Conservation (phyloP, 2,329 filamentous ascomycete species). For the Cyphellophora europaea region DNA sequence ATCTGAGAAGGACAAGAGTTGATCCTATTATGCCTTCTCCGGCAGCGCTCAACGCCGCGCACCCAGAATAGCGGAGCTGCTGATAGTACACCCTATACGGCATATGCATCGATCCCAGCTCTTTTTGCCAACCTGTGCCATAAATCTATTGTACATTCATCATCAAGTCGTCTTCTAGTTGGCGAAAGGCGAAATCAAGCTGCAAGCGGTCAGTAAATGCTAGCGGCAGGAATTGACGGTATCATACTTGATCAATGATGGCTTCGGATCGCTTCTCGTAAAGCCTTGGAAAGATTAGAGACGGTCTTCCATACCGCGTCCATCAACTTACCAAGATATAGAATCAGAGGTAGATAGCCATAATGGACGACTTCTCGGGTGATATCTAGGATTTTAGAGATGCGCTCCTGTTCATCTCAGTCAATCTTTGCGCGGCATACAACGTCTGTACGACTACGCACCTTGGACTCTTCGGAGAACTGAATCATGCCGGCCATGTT, state of each 20-base stretch:
- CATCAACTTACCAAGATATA: constrained; percentile 70
- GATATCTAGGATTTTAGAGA: constrained; percentile 91
- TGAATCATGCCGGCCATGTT: constrained; percentile 24
- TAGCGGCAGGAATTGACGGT: constrained; percentile 2
- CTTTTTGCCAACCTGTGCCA: no score
- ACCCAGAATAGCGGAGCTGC: no score
- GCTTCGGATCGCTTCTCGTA: constrained; percentile 85
- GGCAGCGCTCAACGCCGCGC: no score
- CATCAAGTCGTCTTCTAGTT: constrained; percentile 7
- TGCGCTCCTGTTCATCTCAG: constrained; percentile 65
- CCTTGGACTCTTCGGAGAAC: constrained; percentile 97
- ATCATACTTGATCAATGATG: constrained; percentile 61
- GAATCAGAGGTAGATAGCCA: constrained; percentile 91
- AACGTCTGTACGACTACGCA: constrained; percentile 27
- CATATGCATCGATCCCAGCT: no score
- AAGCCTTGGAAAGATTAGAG: constrained; percentile 53
- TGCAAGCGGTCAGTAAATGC: constrained; percentile 5
- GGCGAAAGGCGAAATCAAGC: constrained; percentile 19
- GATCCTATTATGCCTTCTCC: no score
- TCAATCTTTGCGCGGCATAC: constrained; percentile 1
- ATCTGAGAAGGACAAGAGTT: no score
- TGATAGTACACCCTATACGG: no score
- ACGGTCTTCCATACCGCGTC: constrained; percentile 3
- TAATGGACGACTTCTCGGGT: constrained; percentile 93
- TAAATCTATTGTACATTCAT: no score